phyloP scores from a whole-genome alignment of 139 green algal species.

The Haematococcus lacustris region DNA sequence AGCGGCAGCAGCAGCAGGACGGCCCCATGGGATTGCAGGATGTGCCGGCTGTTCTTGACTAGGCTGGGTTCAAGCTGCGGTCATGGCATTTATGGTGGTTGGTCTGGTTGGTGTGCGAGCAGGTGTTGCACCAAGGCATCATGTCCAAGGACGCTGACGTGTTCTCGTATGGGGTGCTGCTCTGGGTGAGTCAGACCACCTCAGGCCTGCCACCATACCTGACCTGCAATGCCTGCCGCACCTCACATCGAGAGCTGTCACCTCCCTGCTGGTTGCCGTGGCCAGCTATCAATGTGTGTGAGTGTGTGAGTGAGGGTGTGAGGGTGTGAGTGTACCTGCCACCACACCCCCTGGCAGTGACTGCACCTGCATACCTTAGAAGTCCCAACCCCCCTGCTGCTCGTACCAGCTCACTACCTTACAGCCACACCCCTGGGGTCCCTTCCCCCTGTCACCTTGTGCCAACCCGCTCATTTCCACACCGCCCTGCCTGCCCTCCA shows the following conservation, averaged over 20 bases:
- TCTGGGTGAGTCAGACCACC: slow-evolving; percentile 6
- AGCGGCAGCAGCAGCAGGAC: too few species aligned
- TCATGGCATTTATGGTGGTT: too few species aligned
- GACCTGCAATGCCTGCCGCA: too few species aligned
- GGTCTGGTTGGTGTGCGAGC: too few species aligned
- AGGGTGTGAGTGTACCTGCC: not conserved
- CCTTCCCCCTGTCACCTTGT: too few species aligned
- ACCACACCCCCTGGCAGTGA: not conserved
- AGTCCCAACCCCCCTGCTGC: too few species aligned
- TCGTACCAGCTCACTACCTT: too few species aligned
- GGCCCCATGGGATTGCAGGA: too few species aligned
- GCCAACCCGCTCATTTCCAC: not conserved
- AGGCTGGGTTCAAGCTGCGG: too few species aligned
- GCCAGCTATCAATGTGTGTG: not conserved
- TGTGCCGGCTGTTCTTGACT: too few species aligned
- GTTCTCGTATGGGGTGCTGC: slow-evolving; percentile 5
- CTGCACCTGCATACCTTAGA: not conserved
- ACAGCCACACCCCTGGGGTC: too few species aligned
- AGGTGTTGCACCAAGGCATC: not conserved
- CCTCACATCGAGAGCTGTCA: not conserved
- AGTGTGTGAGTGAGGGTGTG: not conserved
- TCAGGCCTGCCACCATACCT: too few species aligned
- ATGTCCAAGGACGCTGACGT: slow-evolving; percentile 12
- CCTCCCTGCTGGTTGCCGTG: not conserved
- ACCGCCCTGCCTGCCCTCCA: not conserved